Conservation (phyloP, 2,329 filamentous ascomycete genomes). For the Colletotrichum simmondsii region DNA sequence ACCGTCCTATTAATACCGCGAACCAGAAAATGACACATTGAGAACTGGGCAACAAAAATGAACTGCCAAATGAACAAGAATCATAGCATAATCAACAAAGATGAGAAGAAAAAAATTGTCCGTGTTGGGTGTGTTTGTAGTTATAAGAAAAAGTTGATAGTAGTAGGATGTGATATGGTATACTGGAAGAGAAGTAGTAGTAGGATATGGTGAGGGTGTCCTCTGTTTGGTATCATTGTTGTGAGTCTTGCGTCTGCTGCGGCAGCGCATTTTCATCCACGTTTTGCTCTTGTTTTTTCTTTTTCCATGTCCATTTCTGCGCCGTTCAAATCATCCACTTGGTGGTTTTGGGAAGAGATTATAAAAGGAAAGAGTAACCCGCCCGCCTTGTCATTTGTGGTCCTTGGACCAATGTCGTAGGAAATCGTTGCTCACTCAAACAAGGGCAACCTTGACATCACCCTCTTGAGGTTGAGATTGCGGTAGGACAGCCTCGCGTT, state of each 20-base stretch:
- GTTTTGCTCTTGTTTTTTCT: constrained; percentile 27
- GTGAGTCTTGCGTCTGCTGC: constrained; percentile 15
- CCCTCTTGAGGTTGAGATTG: constrained; percentile 39
- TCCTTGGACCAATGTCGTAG: neutral
- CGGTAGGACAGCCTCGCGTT: constrained; percentile 36
- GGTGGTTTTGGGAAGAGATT: constrained; percentile 8
- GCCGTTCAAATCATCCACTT: constrained; percentile 28
- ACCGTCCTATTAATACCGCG: constrained; percentile 19
- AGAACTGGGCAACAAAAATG: neutral
- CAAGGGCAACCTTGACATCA: constrained; percentile 40
- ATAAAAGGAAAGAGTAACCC: neutral
- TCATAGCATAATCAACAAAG: constrained; percentile 7
- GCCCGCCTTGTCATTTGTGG: constrained; percentile 6
- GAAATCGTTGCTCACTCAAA: constrained; percentile 24
- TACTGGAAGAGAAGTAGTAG: constrained; percentile 27
- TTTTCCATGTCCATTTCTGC: constrained; percentile 31
- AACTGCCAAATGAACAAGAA: constrained; percentile 11
- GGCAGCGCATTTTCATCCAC: constrained; percentile 4
- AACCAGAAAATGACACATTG: constrained; percentile 10
- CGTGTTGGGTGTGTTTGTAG: constrained; percentile 9
- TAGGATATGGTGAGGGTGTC: constrained; percentile 18
- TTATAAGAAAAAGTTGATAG: neutral
- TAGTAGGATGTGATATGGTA: constrained; percentile 23
- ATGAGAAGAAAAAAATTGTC: constrained; percentile 5
- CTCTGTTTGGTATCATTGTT: constrained; percentile 33